phyloP scores from a whole-genome alignment of 2,329 filamentous ascomycete genomes.

The Ceratocystis variospora region DNA sequence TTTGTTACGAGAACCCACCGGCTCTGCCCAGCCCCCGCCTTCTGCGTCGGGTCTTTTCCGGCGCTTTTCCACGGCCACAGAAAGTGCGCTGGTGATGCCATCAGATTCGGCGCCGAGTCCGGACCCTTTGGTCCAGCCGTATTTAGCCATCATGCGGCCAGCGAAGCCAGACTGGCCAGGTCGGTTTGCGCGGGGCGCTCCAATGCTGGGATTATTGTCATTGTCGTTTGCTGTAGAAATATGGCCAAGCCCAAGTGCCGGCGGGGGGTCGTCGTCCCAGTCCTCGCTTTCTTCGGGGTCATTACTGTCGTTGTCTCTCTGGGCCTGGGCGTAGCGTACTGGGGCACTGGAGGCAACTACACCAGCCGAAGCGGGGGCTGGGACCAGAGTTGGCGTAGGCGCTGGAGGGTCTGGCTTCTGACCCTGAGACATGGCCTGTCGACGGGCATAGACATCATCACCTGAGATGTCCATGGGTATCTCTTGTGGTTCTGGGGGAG shows the following conservation, averaged over 20 bases:
- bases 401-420: conserved; percentile 22
- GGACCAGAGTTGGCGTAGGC: conserved; percentile 21
- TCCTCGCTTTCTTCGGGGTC: conserved; percentile 28
- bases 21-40: conserved; percentile 62
- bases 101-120: conserved; percentile 71
- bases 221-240: conserved; percentile 20
- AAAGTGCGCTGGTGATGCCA: conserved; percentile 74
- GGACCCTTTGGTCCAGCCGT: conserved; percentile 80
- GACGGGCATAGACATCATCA: conserved; percentile 55
- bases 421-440: conserved; percentile 43
- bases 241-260: conserved; percentile 38
- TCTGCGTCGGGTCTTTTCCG: conserved; percentile 67
- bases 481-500: conserved; percentile 38
- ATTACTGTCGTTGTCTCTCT: conserved; percentile 21
- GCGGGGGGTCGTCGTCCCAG: conserved; percentile 32
- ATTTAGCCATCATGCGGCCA: conserved; percentile 77
- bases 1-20: conserved; percentile 50
- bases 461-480: conserved; percentile 39
- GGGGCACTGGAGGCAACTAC: conserved; percentile 54
- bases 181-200: conserved; percentile 43
- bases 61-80: conserved; percentile 72
- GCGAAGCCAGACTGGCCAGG: conserved; percentile 78
- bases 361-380: conserved; percentile 29
- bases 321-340: conserved; percentile 51
- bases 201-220: conserved; percentile 28